Base-by-base conservation (phyloP, 768 basidiomycete genomes). In the Suillus americanus region DNA sequence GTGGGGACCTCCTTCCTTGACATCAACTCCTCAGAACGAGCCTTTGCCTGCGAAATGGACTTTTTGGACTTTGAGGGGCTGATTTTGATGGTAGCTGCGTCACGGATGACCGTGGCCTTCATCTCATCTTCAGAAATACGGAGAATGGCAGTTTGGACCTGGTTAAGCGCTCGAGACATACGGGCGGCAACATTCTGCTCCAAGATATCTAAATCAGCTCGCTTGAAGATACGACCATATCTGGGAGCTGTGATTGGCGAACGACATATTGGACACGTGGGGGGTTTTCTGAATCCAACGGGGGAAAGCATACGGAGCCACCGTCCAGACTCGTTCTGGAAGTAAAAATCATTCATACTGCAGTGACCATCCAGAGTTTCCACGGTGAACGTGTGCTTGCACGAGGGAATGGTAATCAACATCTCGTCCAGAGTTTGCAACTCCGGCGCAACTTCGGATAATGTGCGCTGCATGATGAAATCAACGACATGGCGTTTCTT, bases 341-440 rank as follows among this genome's bases (percentile, higher is more conserved):
- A 66, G 70, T 91, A 91, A 68, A 82, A 88, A 4, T 83, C 80
- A 0, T 60, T 54, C 73, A 91, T 78, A 16, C 75, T 70, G 66
- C 83, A 86, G 50, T 80, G 76, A 0, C 88, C 89, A 67, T 92
- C 90, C 23, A 92, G 78, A 0, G 88, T 88, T 71, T 89, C 89
- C 18, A 89, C 83, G 0, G 90, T 91, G 72, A 92, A 90, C 2
- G 82, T 74, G 71, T 92, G 90, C 0, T 81, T 67, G 70, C 90
- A 91, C 20, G 75, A 75, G 0, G 85, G 85, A 48, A 90, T 79
- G 1, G 88, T 88, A 69, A 91, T 87, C 60, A 87, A 68, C 13
- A 85, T 72, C 43, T 86, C 83, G 64, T 86, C 84, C 37, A 85
- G 56, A 3, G 76, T 73, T 5, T 71, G 77, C 16, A 66, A 57